Conservation (phyloP, 1,284 basidiomycete species). For the Puccinia coronata region DNA sequence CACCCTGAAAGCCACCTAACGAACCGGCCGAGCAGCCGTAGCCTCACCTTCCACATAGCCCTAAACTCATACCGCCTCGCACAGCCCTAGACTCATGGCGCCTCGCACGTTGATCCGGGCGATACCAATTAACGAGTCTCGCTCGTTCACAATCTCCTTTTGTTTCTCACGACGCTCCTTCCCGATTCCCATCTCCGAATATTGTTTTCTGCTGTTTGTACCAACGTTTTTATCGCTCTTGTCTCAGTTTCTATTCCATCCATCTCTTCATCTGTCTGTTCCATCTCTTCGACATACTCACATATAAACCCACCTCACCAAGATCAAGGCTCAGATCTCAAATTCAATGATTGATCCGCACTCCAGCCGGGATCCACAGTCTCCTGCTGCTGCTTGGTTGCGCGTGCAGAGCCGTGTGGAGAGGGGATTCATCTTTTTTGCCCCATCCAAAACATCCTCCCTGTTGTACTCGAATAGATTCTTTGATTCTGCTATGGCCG, state of each 20-base stretch:
- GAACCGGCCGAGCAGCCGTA: neutral
- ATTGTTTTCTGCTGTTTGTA: neutral
- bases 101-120: no score
- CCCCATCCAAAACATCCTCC: no score
- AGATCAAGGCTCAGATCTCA: neutral
- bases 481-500: no score
- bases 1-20: conserved; percentile 12
- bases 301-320: neutral
- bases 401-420: no score
- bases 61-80: no score
- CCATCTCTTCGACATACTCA: neutral
- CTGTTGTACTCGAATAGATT: no score
- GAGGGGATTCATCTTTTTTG: no score
- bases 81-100: no score
- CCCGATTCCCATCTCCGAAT: neutral
- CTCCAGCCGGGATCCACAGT: no score
- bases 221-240: neutral
- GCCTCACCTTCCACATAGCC: neutral
- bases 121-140: neutral
- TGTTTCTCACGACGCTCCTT: neutral
- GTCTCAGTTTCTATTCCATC: neutral
- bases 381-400: no score
- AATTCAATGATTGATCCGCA: no score
- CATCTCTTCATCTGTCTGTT: neutral
- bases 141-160: neutral